Base-by-base conservation (phyloP, 2,329 filamentous ascomycete genomes). In the Monosporascus sp. region DNA sequence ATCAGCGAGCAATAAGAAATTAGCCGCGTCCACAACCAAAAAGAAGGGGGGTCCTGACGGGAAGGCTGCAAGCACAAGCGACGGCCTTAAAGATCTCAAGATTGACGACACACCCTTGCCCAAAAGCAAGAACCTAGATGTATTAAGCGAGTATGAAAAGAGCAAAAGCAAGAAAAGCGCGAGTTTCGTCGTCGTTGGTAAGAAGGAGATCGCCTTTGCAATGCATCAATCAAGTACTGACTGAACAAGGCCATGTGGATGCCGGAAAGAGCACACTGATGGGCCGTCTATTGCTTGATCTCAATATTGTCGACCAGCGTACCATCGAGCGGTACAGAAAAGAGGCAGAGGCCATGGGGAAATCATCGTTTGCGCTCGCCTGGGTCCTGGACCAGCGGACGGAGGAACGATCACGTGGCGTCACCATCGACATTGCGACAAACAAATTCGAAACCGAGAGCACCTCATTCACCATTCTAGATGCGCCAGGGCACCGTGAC, bases 181-280 rank as follows among this genome's bases (percentile, higher is more conserved):
- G 43, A 96, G 91, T 67, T 96, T 97, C 71, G 91, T 96, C 7
- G 92, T 97, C 37, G 91, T 96, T 62, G 91, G 89, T 92, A 75
- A 63, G 84, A 53, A 24, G 22, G 35, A 31, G 24, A 7, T 47
- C 24, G 5, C 63, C 6, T 48, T 48, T 5, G 11, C 35, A 17
- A 19, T 20, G 5, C 16, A 26, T 41, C 17, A 37, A 26, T n/a
- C 14, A 49, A 4, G 54, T 51, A 26, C 48, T 58, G 51, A 64
- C 45, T 26, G 51, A 24, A 49, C 22, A 67, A 91, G 91, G 94
- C 16, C 94, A 99, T 68, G 94, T 99, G 52, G 94, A 99, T 70
- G 93, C 95, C 50, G 94, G 94, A 50, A 99, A 99, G 72, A 97
- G 91, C 68, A 99, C 94, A 6, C 79, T 99, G 38, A 97, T 99